Conservation (phyloP, 2,329 filamentous ascomycete genomes). For the Talaromyces sp. region DNA sequence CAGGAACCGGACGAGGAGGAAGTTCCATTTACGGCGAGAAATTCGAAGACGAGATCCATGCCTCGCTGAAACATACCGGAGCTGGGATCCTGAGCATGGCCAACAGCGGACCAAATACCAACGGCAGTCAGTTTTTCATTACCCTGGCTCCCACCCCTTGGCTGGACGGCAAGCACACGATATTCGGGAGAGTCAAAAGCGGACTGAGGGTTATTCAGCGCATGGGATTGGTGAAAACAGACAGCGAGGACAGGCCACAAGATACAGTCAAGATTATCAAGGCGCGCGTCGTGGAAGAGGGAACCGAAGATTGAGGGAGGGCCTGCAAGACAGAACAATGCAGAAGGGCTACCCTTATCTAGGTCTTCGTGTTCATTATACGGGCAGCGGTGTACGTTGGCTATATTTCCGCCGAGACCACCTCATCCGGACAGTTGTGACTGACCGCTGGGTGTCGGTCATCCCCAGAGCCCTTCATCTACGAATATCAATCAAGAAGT, state of each 20-base stretch:
- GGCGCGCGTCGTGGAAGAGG: slow-evolving; percentile 64
- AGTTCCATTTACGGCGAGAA: slow-evolving; percentile 85
- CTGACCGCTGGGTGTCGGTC: not conserved
- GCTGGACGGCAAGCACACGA: slow-evolving; percentile 95
- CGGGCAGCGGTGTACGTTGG: not conserved
- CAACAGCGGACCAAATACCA: slow-evolving; percentile 87
- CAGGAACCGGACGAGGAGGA: slow-evolving; percentile 86
- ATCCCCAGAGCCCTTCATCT: not conserved
- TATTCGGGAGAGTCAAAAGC: slow-evolving; percentile 83
- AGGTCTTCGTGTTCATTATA: not conserved
- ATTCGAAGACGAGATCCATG: slow-evolving; percentile 85
- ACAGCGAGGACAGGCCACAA: slow-evolving; percentile 69
- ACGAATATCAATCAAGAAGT: not conserved
- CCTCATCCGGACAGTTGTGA: not conserved
- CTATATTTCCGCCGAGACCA: not conserved
- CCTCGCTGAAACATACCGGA: slow-evolving; percentile 79
- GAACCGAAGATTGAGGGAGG: slow-evolving; percentile 36
- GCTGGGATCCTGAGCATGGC: slow-evolving; percentile 96
- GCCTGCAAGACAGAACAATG: not conserved
- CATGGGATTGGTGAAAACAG: slow-evolving; percentile 84
- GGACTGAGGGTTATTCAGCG: slow-evolving; percentile 80
- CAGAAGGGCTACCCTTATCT: not conserved
- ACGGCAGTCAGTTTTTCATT: slow-evolving; percentile 94
- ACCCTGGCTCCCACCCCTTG: slow-evolving; percentile 91
- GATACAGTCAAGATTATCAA: slow-evolving; percentile 76